Percentiles rank a stretch among this genome's conserved stretches.
These are phyloP conservation scores for Botrytis galanthina DNA, from an alignment of 2,329 filamentous ascomycete species.

Conservation along the genomic window DNA sequence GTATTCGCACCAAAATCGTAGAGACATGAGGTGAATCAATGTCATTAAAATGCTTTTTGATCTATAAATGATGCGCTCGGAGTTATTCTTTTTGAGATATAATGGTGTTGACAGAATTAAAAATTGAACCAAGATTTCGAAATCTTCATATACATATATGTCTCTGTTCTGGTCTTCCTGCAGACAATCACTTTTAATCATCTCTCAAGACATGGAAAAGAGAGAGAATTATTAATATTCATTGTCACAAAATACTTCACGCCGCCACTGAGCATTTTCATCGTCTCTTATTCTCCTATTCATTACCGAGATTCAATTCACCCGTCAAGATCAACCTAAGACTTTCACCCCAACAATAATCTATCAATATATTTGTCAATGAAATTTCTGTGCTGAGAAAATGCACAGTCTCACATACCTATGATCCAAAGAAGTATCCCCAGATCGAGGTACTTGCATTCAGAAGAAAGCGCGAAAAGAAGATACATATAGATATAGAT, in stretches of 20 bases:
- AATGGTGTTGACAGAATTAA: no score
- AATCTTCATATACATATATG: not conserved
- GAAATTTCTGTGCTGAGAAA: not conserved
- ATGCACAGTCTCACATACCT: not conserved
- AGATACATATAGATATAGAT: not conserved
- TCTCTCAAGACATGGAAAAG: not conserved
- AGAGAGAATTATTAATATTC: no score
- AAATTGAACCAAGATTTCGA: not conserved
- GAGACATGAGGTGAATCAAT: not conserved
- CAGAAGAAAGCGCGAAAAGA: not conserved
- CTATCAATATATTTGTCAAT: not conserved
- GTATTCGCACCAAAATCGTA: not conserved
- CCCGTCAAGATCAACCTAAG: not conserved
- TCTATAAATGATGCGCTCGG: not conserved
- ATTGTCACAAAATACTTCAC: fast-evolving
- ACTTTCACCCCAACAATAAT: not conserved
- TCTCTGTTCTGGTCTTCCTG: fast-evolving
- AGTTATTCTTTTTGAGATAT: not conserved
- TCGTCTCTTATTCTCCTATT: not conserved
- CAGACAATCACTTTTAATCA: fast-evolving
- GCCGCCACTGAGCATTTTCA: not conserved
- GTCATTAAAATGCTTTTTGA: fast-evolving
- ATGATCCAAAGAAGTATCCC: fast-evolving
- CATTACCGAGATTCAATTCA: not conserved
- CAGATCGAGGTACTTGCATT: not conserved